Evolutionary conservation across 495 filamentous ascomycete species (phyloP).

Genomic region (Thozetella sp.): DNA sequence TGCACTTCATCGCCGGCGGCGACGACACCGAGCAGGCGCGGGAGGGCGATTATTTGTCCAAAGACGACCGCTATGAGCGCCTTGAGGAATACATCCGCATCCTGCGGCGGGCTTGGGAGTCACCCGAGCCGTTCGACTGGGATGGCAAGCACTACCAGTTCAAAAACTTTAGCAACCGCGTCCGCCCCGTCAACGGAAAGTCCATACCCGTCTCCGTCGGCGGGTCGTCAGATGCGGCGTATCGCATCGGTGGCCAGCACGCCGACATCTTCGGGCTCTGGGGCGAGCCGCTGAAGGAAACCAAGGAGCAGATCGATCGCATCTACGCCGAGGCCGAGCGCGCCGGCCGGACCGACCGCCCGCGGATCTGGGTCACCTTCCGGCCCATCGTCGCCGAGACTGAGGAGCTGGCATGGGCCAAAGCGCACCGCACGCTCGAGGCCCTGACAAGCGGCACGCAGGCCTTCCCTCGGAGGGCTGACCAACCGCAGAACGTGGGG

Average conservation of each 20-base stretch:
- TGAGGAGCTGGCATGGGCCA: slow-evolving; percentile 55
- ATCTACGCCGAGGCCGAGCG: slow-evolving; percentile 50
- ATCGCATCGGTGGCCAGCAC: slow-evolving; percentile 51
- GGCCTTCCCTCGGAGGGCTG: not conserved
- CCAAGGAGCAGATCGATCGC: slow-evolving; percentile 54
- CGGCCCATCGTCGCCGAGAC: slow-evolving; percentile 56
- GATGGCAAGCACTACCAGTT: slow-evolving; percentile 51
- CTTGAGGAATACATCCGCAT: slow-evolving; percentile 57
- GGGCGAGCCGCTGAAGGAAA: slow-evolving; percentile 59
- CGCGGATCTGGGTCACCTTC: slow-evolving; percentile 59
- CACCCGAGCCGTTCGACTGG: slow-evolving; percentile 55
- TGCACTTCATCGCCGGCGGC: slow-evolving; percentile 58
- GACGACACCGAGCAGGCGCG: slow-evolving; percentile 52
- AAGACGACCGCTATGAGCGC: slow-evolving; percentile 51
- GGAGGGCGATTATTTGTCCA: slow-evolving; percentile 56
- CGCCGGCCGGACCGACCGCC: slow-evolving; percentile 43
- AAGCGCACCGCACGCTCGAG: slow-evolving; percentile 50
- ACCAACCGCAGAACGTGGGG: slow-evolving; percentile 52
- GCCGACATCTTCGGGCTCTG: slow-evolving; percentile 59
- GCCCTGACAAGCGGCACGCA: slow-evolving; percentile 26
- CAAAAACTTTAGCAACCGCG: slow-evolving; percentile 51
- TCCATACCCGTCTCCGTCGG: slow-evolving; percentile 54
- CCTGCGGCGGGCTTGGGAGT: slow-evolving; percentile 51
- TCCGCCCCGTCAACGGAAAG: slow-evolving; percentile 44
- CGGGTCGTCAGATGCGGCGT: slow-evolving; percentile 53